These are phyloP conservation scores for Auxenochlorella protothecoides DNA, from an alignment of 139 green algal species.

Conservation along the genomic window DNA sequence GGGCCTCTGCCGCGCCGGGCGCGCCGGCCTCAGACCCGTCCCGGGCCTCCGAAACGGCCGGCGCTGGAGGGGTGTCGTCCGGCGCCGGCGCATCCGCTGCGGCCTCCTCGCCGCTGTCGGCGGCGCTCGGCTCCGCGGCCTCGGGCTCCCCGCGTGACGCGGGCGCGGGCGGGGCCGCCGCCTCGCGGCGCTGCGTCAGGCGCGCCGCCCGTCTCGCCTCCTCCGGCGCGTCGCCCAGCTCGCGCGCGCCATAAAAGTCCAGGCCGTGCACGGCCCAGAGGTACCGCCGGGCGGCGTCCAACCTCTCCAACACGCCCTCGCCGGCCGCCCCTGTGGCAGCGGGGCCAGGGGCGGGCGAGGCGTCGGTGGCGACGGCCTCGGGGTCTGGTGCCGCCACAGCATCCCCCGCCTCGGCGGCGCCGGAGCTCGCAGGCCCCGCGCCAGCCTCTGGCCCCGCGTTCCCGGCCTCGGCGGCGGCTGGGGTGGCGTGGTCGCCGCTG, in stretches of 20 bases:
- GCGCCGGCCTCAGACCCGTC: conserved; percentile 17
- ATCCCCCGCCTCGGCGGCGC: too few relatives aligned
- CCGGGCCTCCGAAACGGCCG: conserved; percentile 4
- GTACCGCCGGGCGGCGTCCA: conserved; percentile 33
- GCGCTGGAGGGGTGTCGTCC: background rate
- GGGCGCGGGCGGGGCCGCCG: background rate
- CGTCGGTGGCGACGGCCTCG: conserved; percentile 20
- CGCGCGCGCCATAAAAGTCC: conserved; percentile 72
- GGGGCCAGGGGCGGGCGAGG: conserved; percentile 11
- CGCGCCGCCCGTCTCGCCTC: conserved; percentile 1
- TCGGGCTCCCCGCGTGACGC: background rate
- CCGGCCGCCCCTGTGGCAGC: background rate
- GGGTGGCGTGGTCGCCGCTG: too few relatives aligned
- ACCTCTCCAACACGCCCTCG: background rate
- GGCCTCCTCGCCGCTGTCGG: background rate
- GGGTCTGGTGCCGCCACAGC: too few relatives aligned
- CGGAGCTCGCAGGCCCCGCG: too few relatives aligned
- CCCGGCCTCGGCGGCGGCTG: too few relatives aligned
- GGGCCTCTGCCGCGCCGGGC: too few relatives aligned
- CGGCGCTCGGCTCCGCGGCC: conserved; percentile 11
- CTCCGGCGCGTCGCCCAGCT: conserved; percentile 15
- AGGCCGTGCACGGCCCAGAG: conserved; percentile 84
- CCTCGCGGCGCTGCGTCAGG: conserved; percentile 6
- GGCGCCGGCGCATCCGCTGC: background rate
- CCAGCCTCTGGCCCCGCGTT: too few relatives aligned